Base-by-base conservation (phyloP, 768 basidiomycete genomes). In the Galerina sulciceps region DNA sequence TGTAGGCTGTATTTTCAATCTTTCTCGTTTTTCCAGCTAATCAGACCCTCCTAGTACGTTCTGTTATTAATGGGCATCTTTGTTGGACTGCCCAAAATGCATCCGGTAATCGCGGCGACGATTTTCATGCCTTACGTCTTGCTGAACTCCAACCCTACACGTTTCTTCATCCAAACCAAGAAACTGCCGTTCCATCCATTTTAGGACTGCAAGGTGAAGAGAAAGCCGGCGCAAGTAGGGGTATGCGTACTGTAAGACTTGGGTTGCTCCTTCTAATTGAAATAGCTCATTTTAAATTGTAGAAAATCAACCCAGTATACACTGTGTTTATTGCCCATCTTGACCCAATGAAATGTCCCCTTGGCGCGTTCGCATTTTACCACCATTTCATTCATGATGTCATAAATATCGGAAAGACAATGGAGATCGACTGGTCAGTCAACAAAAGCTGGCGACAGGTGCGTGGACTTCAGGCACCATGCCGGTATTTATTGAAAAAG, bases 91-190 rank as follows among this genome's bases (percentile, higher is more conserved):
- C 57, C 2, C 70, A 70, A 52, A 58, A 71, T 61, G 69, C 70
- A 10, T 60, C 59, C 13, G 72, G 73, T 2, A 75, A 73, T 49
- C 68, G 69, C 9, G 71, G 73, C 14, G 70, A 75, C 42, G 72
- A 73, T 46, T 59, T 74, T 23, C 63, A 67, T 6, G 63, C 67
- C 1, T 60, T 73, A 3, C 61, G 58, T 42, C 63, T 74, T 1
- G 53, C 50, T 1, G 70, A 73, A 42, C 57, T 73, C 10, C 72
- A 73, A 57, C 71, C 72, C 1, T 67, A 66, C 37, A 60, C 36
- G 0, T 59, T 69, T 20, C 51, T 63, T 1, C 72, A 73, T 45
- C 70, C 71, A 2, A 67, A 69, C 38, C 37, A 61, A 5, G 53
- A 63, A 20, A 69, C 66, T 0, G 11, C 50, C 0, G 60, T 73